Evolutionary conservation across 2,329 filamentous ascomycete species (phyloP).

Genomic region (Botrytis byssoidea): DNA sequence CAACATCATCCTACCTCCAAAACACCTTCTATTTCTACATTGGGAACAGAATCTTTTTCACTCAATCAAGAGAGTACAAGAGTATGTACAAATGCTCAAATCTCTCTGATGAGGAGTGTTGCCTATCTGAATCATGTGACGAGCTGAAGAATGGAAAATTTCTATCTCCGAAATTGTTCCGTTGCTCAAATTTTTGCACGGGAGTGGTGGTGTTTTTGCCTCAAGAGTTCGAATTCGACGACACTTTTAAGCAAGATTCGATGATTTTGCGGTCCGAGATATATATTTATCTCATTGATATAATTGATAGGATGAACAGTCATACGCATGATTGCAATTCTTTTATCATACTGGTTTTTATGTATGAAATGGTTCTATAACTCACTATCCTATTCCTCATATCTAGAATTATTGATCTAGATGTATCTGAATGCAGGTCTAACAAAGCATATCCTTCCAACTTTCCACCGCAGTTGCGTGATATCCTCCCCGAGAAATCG

Average conservation of each 20-base stretch:
- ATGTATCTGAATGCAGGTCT: background rate
- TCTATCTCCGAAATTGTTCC: background rate
- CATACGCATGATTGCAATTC: background rate
- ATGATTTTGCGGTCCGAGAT: background rate
- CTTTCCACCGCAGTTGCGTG: background rate
- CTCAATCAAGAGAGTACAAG: background rate
- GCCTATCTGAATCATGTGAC: background rate
- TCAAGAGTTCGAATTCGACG: no score
- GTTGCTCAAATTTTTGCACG: background rate
- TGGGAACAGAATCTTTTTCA: fast-evolving
- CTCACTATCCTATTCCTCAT: background rate
- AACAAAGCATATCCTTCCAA: background rate
- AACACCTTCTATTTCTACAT: background rate
- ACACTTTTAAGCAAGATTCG: background rate
- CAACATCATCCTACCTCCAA: background rate
- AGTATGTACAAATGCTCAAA: background rate
- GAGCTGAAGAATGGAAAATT: background rate
- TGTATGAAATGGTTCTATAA: background rate
- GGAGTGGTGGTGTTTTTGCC: background rate
- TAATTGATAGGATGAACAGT: background rate
- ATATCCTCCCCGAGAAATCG: background rate
- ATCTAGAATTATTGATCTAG: background rate
- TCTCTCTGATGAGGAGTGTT: background rate
- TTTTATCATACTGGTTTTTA: background rate
- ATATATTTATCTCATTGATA: background rate